Conservation (phyloP, 2,329 filamentous ascomycete genomes). For the Claviceps arundinis region DNA sequence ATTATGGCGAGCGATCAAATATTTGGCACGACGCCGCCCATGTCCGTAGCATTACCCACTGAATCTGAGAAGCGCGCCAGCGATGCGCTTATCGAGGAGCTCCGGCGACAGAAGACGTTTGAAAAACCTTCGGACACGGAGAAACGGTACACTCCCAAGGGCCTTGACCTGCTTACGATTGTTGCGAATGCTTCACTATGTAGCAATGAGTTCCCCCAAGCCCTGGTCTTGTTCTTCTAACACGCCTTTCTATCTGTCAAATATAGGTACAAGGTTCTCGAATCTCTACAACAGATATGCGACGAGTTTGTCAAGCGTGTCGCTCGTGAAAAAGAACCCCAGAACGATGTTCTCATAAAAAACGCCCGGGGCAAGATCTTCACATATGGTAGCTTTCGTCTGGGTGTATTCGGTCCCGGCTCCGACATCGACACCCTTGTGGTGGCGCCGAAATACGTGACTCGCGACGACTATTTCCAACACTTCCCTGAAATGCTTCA, state of each 20-base stretch:
- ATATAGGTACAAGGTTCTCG: constrained; percentile 55
- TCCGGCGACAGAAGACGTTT: constrained; percentile 84
- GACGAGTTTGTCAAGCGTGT: constrained; percentile 80
- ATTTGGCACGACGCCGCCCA: constrained; percentile 67
- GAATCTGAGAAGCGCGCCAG: constrained; percentile 64
- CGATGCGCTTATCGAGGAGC: constrained; percentile 66
- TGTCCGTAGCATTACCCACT: constrained; percentile 66
- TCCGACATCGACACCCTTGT: constrained; percentile 97
- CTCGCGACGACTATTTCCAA: constrained; percentile 82
- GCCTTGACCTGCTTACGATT: not conserved
- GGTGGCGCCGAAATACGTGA: constrained; percentile 79
- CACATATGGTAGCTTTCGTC: constrained; percentile 87
- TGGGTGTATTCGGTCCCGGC: constrained; percentile 87
- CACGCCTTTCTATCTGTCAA: not conserved
- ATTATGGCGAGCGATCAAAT: constrained; percentile 25
- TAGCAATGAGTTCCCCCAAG: not conserved
- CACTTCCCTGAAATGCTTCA: constrained; percentile 71
- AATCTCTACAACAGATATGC: constrained; percentile 64
- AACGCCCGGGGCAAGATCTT: constrained; percentile 86
- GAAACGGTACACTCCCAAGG: constrained; percentile 45
- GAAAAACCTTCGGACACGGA: constrained; percentile 72
- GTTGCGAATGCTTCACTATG: not conserved
- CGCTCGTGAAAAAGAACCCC: constrained; percentile 54
- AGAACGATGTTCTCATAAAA: constrained; percentile 66
- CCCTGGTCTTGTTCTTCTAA: not conserved